Evolutionary conservation across 768 basidiomycete species (phyloP).

Genomic region (Royoungia palumana): DNA sequence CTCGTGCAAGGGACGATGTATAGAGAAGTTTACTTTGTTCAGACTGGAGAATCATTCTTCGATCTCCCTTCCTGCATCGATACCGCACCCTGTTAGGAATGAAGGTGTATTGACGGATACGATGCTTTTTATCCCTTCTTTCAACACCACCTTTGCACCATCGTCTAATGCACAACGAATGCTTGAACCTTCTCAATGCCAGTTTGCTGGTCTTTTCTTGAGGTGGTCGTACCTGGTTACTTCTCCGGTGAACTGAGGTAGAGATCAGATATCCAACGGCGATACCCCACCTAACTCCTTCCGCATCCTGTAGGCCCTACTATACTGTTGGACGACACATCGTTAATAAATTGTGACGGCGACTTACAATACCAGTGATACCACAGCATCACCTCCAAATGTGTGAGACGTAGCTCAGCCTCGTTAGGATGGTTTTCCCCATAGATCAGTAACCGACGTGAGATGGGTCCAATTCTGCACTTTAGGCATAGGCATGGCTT

Average conservation of each 20-base stretch:
- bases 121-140: neutral
- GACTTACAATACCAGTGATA: conserved; percentile 26
- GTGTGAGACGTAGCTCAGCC: conserved; percentile 1
- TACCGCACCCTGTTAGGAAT: conserved; percentile 4
- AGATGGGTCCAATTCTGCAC: conserved; percentile 5
- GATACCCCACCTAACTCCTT: conserved; percentile 16
- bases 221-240: conserved; percentile 5
- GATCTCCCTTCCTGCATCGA: conserved; percentile 6
- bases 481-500: conserved; percentile 9
- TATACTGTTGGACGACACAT: conserved; percentile 2
- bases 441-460: too few relatives aligned
- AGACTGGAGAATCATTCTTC: neutral
- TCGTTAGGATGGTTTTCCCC: too few relatives aligned
- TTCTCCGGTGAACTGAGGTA: conserved; percentile 10
- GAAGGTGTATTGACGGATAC: conserved; percentile 7
- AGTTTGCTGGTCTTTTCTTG: conserved; percentile 1
- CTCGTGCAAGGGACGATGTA: neutral
- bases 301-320: conserved; percentile 18
- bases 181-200: conserved; percentile 7
- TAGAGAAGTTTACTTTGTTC: neutral
- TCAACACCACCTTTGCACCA: neutral
- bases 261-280: neutral
- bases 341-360: neutral
- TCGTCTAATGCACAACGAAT: conserved; percentile 13
- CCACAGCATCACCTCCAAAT: conserved; percentile 15